A percentile compares a stretch with the other conserved stretches of the same genome.
Evolutionary conservation across 2,329 filamentous ascomycete species (phyloP).

Genomic region (Ustilaginoidea virens): DNA sequence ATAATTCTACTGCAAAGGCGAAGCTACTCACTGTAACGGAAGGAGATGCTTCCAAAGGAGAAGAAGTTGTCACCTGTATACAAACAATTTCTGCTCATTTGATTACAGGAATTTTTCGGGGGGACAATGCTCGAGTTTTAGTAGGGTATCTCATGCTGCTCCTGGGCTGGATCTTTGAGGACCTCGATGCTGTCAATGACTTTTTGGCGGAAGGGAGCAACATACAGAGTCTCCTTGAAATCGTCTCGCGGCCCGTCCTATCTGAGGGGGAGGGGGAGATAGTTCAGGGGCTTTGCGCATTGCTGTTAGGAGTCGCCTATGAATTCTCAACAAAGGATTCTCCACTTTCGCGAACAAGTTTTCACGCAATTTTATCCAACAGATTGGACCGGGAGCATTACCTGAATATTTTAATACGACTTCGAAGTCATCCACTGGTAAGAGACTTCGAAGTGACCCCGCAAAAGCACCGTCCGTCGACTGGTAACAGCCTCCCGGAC

Average conservation of each 20-base stretch:
- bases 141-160: constrained; percentile 84
- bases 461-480: constrained; percentile 42
- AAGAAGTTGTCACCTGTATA: constrained; percentile 90
- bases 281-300: constrained; percentile 68
- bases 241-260: constrained; percentile 43
- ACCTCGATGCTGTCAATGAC: constrained; percentile 81
- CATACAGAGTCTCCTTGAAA: constrained; percentile 71
- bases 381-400: constrained; percentile 78
- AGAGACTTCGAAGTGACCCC: constrained; percentile 82
- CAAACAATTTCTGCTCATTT: constrained; percentile 78
- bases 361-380: constrained; percentile 64
- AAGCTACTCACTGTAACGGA: constrained; percentile 72
- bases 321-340: constrained; percentile 98
- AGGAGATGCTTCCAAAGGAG: constrained; percentile 74
- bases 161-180: constrained; percentile 81
- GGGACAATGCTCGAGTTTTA: constrained; percentile 62
- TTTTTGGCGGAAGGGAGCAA: constrained; percentile 86
- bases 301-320: constrained; percentile 77
- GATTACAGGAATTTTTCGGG: constrained; percentile 60
- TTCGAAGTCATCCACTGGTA: constrained; percentile 64
- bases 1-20: constrained; percentile 64
- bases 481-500: constrained; percentile 45
- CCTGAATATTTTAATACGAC: constrained; percentile 60
- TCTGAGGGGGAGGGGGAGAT: constrained; percentile 50
- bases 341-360: constrained; percentile 63